Base-by-base conservation (phyloP, 1,284 basidiomycete genomes). In the Thecaphora thlaspeos region DNA sequence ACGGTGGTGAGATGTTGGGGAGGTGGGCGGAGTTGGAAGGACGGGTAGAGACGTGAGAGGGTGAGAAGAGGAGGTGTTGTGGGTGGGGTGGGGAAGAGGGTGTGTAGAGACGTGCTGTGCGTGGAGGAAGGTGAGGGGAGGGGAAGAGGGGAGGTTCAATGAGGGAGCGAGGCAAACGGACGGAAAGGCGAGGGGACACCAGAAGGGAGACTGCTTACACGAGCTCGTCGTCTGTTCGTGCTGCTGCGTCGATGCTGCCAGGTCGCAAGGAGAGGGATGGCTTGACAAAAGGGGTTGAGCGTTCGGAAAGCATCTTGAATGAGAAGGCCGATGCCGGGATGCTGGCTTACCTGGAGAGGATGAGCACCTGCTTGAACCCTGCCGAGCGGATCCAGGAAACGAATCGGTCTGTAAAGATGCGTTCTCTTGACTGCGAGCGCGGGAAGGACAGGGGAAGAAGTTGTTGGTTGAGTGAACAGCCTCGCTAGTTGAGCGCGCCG, bases 241-340 rank as follows among this genome's bases (percentile, higher is more conserved):
- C 57, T 1, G 60, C 69, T 1, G 71, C 63, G 42, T 75, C 73
- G 37, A 75, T 50, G 12, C 52, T 60, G n/a, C n/a, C n/a, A n/a
- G n/a, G n/a, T n/a, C n/a, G n/a, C n/a, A n/a, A n/a, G n/a, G n/a
- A n/a, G 26, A 28, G 26, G 26, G 5, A 28, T 7, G 26, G 7
- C 26, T 28, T 7, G 26, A 28, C 26, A 11, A 5, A 28, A 28
- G 7, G 26, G 26, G 26, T 28, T 7, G 26, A 28, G 26, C 8
- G 5, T 43, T 19, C 23, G 10, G 23, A 9, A 17, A 43, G n/a
- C 24, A 26, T 10, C 18, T n/a, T 43, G 24, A 9, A 43, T 8
- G 5, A 21, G n/a, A 10, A 10, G 24, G 4, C 15, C 23, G 9
- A 34, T 7, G 12, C 4, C 21, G 17, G 24, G 17, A 11, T 28